phyloP scores from a whole-genome alignment of 495 filamentous ascomycete species.

The Lasiosphaeria miniovina region DNA sequence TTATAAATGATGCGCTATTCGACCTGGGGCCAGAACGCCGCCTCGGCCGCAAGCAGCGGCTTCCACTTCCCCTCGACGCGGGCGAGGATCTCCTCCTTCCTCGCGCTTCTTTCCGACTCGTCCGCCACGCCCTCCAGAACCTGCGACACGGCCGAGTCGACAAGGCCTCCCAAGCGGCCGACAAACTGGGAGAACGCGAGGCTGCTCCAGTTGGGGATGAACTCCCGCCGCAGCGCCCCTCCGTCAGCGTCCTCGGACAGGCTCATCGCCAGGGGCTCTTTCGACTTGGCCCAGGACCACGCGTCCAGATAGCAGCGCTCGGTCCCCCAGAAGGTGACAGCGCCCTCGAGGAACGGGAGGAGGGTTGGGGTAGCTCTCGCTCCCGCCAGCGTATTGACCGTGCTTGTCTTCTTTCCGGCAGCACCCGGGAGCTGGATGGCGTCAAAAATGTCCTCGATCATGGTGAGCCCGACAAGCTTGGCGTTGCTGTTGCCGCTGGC shows the following conservation, averaged over 20 bases:
- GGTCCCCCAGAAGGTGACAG: slow-evolving; percentile 71
- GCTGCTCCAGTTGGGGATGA: slow-evolving; percentile 67
- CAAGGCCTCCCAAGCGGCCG: slow-evolving; percentile 25
- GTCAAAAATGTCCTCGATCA: slow-evolving; percentile 39
- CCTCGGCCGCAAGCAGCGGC: slow-evolving; percentile 33
- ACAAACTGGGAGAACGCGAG: slow-evolving; percentile 59
- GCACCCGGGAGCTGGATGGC: slow-evolving; percentile 1
- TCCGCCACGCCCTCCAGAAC: slow-evolving; percentile 18
- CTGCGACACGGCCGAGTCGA: slow-evolving; percentile 28
- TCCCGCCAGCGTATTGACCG: not conserved
- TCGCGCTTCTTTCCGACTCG: slow-evolving; percentile 4
- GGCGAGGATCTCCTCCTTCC: slow-evolving; percentile 23
- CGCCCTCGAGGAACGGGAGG: slow-evolving; percentile 54
- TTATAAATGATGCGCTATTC: slow-evolving; percentile 3
- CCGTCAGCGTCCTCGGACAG: slow-evolving; percentile 50
- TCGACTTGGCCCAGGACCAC: slow-evolving; percentile 54
- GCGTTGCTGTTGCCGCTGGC: slow-evolving; percentile 17
- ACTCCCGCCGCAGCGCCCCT: slow-evolving; percentile 57
- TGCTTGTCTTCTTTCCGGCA: not conserved
- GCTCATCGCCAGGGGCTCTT: slow-evolving; percentile 21
- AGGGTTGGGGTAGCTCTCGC: slow-evolving; percentile 9
- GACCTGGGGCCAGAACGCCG: slow-evolving; percentile 34
- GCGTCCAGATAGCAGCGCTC: slow-evolving; percentile 61
- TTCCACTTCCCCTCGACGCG: slow-evolving; percentile 33
- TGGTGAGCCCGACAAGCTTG: slow-evolving; percentile 27